These are phyloP conservation scores for Xylaria sp. DNA, from an alignment of 2,329 filamentous ascomycete species.

Conservation along the genomic window DNA sequence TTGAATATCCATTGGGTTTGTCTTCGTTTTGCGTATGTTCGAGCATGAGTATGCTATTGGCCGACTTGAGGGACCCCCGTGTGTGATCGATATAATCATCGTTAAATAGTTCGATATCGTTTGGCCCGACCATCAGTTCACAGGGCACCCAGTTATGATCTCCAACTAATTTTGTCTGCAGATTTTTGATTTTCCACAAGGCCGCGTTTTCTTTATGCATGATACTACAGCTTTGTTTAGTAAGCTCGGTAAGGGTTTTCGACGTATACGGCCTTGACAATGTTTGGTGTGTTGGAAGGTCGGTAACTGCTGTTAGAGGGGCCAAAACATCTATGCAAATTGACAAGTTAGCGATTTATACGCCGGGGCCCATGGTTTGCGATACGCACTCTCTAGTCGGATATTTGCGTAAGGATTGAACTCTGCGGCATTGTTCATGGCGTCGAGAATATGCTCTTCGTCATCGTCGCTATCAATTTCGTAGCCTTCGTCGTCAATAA, in stretches of 20 bases:
- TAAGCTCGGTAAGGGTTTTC: constrained; percentile 76
- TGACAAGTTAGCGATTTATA: constrained; percentile 12
- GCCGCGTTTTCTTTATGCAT: constrained; percentile 79
- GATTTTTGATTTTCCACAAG: constrained; percentile 77
- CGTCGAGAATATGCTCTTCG: constrained; percentile 69
- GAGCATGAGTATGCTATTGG: constrained; percentile 37
- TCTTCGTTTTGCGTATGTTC: constrained; percentile 38
- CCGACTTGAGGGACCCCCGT: constrained; percentile 41
- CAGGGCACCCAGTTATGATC: constrained; percentile 77
- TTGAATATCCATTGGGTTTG: constrained; percentile 38
- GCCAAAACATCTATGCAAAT: constrained; percentile 71
- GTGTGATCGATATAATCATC: constrained; percentile 54
- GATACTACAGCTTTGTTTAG: constrained; percentile 73
- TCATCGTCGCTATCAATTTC: constrained; percentile 79
- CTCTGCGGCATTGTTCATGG: constrained; percentile 70
- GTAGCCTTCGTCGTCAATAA: constrained; percentile 82
- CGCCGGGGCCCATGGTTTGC: neutral
- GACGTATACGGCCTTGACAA: constrained; percentile 79
- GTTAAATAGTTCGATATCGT: constrained; percentile 66
- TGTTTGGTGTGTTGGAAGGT: constrained; percentile 78
- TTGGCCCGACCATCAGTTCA: constrained; percentile 64
- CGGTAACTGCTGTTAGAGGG: constrained; percentile 78
- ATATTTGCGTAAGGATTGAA: constrained; percentile 80
- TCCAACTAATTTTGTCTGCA: constrained; percentile 78
- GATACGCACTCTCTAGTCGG: constrained; percentile 72